Evolutionary conservation across 345 rosid genomes (phyloP).

Genomic region (Hypericum perforatum): DNA sequence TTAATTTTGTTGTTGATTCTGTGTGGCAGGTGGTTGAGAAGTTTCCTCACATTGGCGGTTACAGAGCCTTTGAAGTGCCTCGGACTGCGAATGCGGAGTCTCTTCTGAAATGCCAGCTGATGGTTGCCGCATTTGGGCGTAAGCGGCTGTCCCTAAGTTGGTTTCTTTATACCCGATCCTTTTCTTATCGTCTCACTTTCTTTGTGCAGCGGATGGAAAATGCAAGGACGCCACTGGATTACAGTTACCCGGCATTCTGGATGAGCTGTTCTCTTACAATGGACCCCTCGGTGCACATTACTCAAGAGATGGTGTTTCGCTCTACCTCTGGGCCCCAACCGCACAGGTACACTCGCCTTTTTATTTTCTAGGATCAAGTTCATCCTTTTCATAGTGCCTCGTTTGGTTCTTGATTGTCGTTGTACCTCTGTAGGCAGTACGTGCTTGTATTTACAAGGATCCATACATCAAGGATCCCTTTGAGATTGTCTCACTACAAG

Average conservation of each 20-base stretch:
- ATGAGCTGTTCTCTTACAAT: conserved; percentile 68
- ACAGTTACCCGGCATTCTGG: conserved; percentile 79
- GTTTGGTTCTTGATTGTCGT: conserved; percentile 10
- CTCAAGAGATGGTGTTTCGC: conserved; percentile 41
- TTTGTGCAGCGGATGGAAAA: conserved; percentile 47
- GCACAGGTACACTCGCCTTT: conserved; percentile 48
- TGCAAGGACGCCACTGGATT: conserved; percentile 55
- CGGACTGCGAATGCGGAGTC: conserved; percentile 32
- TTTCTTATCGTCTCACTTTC: neutral
- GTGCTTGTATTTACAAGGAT: conserved; percentile 42
- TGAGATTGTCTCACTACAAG: conserved; percentile 43
- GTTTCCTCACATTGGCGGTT: conserved; percentile 72
- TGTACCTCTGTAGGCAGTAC: conserved; percentile 48
- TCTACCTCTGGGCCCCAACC: conserved; percentile 87
- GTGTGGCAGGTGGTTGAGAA: conserved; percentile 55
- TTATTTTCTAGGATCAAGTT: conserved; percentile 3
- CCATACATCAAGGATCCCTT: conserved; percentile 34
- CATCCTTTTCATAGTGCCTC: neutral
- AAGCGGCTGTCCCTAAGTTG: conserved; percentile 6
- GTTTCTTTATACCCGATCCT: neutral
- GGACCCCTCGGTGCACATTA: conserved; percentile 86
- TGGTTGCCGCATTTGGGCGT: conserved; percentile 51
- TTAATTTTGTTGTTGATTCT: neutral
- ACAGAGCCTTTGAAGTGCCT: conserved; percentile 54
- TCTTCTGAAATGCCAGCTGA: conserved; percentile 75